These are phyloP conservation scores for Arthrobotrys sinensis DNA, from an alignment of 2,329 filamentous ascomycete genomes.

Conservation along the genomic window DNA sequence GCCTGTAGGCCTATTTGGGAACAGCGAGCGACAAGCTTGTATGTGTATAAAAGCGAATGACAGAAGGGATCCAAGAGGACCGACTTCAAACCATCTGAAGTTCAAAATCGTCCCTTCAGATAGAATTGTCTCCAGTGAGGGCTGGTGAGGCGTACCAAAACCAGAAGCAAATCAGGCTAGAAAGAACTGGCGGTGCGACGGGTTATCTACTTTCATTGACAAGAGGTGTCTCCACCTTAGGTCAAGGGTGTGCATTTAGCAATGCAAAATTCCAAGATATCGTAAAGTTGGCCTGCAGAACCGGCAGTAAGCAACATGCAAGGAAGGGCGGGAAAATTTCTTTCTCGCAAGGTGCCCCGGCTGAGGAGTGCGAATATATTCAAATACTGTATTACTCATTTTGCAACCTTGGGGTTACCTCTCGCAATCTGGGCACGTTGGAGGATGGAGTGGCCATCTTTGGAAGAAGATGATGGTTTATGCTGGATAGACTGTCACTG, in stretches of 20 bases:
- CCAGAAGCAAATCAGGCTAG: slow-evolving; percentile 42
- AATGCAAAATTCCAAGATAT: slow-evolving; percentile 54
- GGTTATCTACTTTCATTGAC: slow-evolving; percentile 58
- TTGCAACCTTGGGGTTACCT: slow-evolving; percentile 59
- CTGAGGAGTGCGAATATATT: slow-evolving; percentile 50
- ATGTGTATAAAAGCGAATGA: slow-evolving; percentile 58
- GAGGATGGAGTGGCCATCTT: slow-evolving; percentile 56
- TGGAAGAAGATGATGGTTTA: slow-evolving; percentile 35
- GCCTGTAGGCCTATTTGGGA: slow-evolving; percentile 49
- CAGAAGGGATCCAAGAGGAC: slow-evolving; percentile 41
- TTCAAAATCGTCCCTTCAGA: slow-evolving; percentile 60
- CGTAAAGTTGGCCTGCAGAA: slow-evolving; percentile 49
- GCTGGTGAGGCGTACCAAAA: slow-evolving; percentile 60
- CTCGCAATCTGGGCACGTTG: slow-evolving; percentile 51
- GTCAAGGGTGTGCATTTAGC: slow-evolving; percentile 49
- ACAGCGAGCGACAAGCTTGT: slow-evolving; percentile 57
- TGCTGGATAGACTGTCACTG: slow-evolving; percentile 54
- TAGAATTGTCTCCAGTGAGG: slow-evolving; percentile 59
- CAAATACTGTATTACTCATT: slow-evolving; percentile 61
- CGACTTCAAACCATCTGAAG: slow-evolving; percentile 60
- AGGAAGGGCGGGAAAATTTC: slow-evolving; percentile 61
- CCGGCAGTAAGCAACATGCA: slow-evolving; percentile 58
- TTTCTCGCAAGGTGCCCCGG: slow-evolving; percentile 55
- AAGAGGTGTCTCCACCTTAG: slow-evolving; percentile 41
- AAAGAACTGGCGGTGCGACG: slow-evolving; percentile 58